Base-by-base conservation (phyloP, 441 rosid species). In the Gossypium schwendimanii region DNA sequence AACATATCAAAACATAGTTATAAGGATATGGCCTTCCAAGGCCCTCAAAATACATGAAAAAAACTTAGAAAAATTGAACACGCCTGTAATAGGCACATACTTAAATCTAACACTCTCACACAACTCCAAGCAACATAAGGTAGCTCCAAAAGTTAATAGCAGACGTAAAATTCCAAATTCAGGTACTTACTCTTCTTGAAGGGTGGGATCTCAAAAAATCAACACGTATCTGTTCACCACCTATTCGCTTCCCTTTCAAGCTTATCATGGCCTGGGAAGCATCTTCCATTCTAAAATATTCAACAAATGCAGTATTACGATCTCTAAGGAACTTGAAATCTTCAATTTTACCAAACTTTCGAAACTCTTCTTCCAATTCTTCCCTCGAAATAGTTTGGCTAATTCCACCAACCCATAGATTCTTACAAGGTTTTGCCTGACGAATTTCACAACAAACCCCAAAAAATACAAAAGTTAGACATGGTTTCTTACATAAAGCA, bases 351-450 rank as follows among this genome's bases (percentile, higher is more conserved):
- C 99, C 98, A 73, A 93, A 91, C 74, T 85, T 91, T 6, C 66
- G 75, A 78, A 95, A 95, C 78, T 87, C 97, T 65, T 87, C 87
- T 77, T 92, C 91, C 70, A 93, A 75, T 63, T 86, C 85, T 74
- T 89, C 95, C 75, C 84, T 87, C 2, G 92, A 82, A 70, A 93
- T 80, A 72, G 79, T 73, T 28, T 87, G 80, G 85, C 90, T 82
- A 73, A 93, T 84, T 75, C 98, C 99, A 80, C 99, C 98, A 54
- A 95, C 91, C 98, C 98, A 93, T 11, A 93, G 83, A 70, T 86
- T 81, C 82, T 89, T 93, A 71, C 81, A 81, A 70, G 98, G 92
- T 75, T 82, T 93, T 71, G 97, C 97, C 99, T 95, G 88, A 23
- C 14, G 45, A 12, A 49, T 15, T 54, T 15, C 60, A 62, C 60